Percentiles rank a stretch among this genome's conserved stretches.
phyloP scores from a whole-genome alignment of 257 asterid species.

The Ajuga chamaepitys region DNA sequence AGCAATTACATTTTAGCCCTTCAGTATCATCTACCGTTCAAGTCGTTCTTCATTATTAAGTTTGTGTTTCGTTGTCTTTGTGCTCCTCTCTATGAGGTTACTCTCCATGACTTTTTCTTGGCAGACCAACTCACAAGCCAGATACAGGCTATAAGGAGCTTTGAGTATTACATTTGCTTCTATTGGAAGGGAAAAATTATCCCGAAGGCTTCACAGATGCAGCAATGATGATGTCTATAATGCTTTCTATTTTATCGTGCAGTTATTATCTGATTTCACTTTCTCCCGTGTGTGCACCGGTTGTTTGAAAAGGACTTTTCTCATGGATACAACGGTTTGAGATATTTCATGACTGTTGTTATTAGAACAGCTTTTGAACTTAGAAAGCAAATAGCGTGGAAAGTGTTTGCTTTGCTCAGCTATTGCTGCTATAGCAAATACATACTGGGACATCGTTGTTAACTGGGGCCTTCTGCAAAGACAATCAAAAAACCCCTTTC shows the following conservation, averaged over 20 bases:
- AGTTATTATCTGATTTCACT: constrained; percentile 73
- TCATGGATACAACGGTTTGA: constrained; percentile 57
- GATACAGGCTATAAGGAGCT: constrained; percentile 77
- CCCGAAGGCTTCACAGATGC: constrained; percentile 39
- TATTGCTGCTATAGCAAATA: constrained; percentile 45
- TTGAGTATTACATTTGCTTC: constrained; percentile 75
- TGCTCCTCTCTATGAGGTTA: constrained; percentile 80
- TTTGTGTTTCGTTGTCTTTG: constrained; percentile 53
- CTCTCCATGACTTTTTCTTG: constrained; percentile 62
- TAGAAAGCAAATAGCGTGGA: constrained; percentile 44
- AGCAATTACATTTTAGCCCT: constrained; percentile 49
- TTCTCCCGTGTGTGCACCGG: constrained; percentile 79
- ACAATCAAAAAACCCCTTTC: constrained; percentile 53
- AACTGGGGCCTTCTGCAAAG: constrained; percentile 82
- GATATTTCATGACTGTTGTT: constrained; percentile 66
- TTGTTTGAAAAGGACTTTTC: constrained; percentile 55
- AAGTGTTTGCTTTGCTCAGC: constrained; percentile 51
- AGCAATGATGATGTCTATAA: constrained; percentile 38
- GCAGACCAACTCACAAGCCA: constrained; percentile 86
- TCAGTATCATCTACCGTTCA: constrained; percentile 55
- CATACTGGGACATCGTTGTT: constrained; percentile 77
- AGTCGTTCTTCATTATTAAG: constrained; percentile 61
- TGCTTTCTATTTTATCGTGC: constrained; percentile 63
- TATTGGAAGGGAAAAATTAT: constrained; percentile 35
- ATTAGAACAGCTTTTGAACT: constrained; percentile 63